Base-by-base conservation (phyloP, 1,139 yeast genomes). In the Kodamaea sp. region DNA sequence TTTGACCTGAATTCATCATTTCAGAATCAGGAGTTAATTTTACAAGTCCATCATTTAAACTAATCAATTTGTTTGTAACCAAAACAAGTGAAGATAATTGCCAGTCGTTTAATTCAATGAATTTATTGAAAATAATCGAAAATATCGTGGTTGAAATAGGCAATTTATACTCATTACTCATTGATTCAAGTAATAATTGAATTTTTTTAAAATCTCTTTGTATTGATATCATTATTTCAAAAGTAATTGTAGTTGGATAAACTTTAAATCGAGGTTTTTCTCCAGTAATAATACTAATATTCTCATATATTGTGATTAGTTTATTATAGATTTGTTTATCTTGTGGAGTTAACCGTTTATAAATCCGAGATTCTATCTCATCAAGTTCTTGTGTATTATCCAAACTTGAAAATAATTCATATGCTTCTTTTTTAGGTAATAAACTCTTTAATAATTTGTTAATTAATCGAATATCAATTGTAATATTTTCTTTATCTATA, bases 101-200 rank as follows among this genome's bases (percentile, higher is more conserved):
- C 49, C 50, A 45, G 6, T 24, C 29, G 2, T 30, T 23, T 9
- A 24, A 24, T 8, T 26, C 11, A 2, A 24, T 30, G 24, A 43
- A 41, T 9, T 32, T 37, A 23, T 41, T 39, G 29, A 53, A 53
- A 4, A 57, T 30, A 2, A 39, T 36, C 8, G 45, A 43, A 35
- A 57, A 63, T 8, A 54, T 47, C 31, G 58, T 48, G 4, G 67
- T 62, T 5, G 67, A 55, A n/a, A 58, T 40, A 1, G 67, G 67
- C 6, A 63, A 37, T 2, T 48, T 46, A 24, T 46, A 51, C 8
- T 41, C 34, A 4, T 40, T 36, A 24, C 51, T 56, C 57, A 60
- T 52, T 8, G 51, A 41, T 6, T 42, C 36, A 8, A 57, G 35
- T 23, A 57, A 38, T 15, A 44, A 36, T 10, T 46, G 34, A 9